Evolutionary conservation across 2,329 filamentous ascomycete genomes (phyloP), one percentile per base, ranked within the genome.

Genomic region (Cadophora malorum): DNA sequence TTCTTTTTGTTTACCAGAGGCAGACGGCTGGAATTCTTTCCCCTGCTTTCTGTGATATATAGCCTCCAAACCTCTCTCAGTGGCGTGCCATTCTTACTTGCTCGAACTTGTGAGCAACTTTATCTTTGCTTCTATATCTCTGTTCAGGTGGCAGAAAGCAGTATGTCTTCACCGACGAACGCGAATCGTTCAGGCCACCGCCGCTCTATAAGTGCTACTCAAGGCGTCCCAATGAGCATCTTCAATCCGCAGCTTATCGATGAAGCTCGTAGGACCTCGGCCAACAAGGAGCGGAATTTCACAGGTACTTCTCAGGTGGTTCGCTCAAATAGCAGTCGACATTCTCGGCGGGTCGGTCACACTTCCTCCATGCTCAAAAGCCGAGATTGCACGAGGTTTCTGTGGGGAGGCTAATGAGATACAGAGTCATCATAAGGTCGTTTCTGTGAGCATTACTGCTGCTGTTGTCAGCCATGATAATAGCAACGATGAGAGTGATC

Each of bases 161-260:
- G 31, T 8, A 63, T 63, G 49, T 41, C 31, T 31, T 35, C 58
- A 47, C 52, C 65, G 19, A n/a, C 56, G 41, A 59, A 63, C 23
- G 10, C 35, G 21, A 25, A 19, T 50, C 52, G 55, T 9, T 53
- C 70, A 50, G 31, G 28, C 33, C 50, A 60, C 59, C 50, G 65
- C 35, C 60, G 41, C 38, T 67, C 56, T 50, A 38, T 45, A 16
- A 38, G 53, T 28, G 61, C 45, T 23, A 53, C 31, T 16, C 52
- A 60, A 64, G 31, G 33, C 31, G 52, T 65, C 35, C 67, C 55
- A 55, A 69, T 66, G 63, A 68, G 47, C 23, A 66, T 55, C 65
- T 67, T 67, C 65, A 71, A 66, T 8, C 41, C n/a, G 49, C 50
- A 67, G 45, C 45, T 65, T 16, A 45, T 64, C 4, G 64, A 66